These are phyloP conservation scores for Protomyces macrosporus DNA, from an alignment of 1,139 yeast species.

Conservation along the genomic window DNA sequence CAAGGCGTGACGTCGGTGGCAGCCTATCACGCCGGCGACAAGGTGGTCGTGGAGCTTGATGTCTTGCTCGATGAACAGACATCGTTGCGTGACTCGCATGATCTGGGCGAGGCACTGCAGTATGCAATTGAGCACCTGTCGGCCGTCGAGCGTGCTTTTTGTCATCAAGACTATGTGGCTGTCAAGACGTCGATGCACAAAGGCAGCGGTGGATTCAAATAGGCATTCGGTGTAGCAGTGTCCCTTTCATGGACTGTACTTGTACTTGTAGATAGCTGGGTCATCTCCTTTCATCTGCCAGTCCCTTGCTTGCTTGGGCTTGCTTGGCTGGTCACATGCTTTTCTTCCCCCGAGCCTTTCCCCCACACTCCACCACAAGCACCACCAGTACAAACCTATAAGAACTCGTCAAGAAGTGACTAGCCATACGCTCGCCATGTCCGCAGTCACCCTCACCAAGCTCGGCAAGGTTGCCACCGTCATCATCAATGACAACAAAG, in stretches of 20 bases:
- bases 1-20: slow-evolving; percentile 60
- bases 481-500: slow-evolving; percentile 16
- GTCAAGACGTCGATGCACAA: slow-evolving; percentile 17
- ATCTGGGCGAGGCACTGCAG: slow-evolving; percentile 73
- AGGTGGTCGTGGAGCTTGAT: slow-evolving; percentile 71
- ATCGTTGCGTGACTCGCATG: slow-evolving; percentile 64
- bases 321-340: too few species aligned
- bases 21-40: slow-evolving; percentile 75
- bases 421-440: not conserved
- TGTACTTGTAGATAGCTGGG: too few species aligned
- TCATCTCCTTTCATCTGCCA: too few species aligned
- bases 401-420: too few species aligned
- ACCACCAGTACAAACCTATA: too few species aligned
- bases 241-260: too few species aligned
- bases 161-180: slow-evolving; percentile 59
- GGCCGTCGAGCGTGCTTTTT: slow-evolving; percentile 73
- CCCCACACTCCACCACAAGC: too few species aligned
- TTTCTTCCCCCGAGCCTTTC: too few species aligned
- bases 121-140: slow-evolving; percentile 55
- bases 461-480: slow-evolving; percentile 14
- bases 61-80: slow-evolving; percentile 54
- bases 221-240: too few species aligned
- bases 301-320: too few species aligned
- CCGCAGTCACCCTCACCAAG: slow-evolving; percentile 11
- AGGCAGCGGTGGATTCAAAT: slow-evolving; percentile 11